Evolutionary conservation across 371 early-diverging fungal species (phyloP).

Genomic region (Mucor lusitanicus): DNA sequence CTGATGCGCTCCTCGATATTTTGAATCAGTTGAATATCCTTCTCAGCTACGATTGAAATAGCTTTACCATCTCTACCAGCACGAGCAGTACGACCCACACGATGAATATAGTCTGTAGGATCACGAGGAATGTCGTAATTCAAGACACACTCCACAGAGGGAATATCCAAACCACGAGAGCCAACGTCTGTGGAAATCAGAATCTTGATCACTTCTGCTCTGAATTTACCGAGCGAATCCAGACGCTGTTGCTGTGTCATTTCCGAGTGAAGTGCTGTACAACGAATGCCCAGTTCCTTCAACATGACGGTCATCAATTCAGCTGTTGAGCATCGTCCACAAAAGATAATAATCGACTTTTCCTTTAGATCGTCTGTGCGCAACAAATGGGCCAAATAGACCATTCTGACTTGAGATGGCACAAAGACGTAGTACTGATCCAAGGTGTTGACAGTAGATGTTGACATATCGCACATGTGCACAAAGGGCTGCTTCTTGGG

Average conservation of each 20-base stretch:
- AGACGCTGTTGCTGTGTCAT: slow-evolving; percentile 94
- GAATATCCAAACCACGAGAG: slow-evolving; percentile 98
- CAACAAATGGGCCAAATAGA: slow-evolving; percentile 84
- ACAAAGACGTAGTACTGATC: slow-evolving; percentile 93
- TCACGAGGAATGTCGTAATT: slow-evolving; percentile 99
- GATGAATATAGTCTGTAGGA: slow-evolving; percentile 97
- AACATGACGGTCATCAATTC: slow-evolving; percentile 85
- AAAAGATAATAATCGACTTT: slow-evolving; percentile 91
- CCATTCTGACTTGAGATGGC: slow-evolving; percentile 91
- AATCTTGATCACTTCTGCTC: slow-evolving; percentile 79
- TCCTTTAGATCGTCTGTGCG: slow-evolving; percentile 68
- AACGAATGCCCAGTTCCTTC: slow-evolving; percentile 83
- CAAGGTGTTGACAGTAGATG: slow-evolving; percentile 84
- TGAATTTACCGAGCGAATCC: slow-evolving; percentile 91
- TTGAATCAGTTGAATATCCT: slow-evolving; percentile 86
- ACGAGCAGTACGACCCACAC: slow-evolving; percentile 99
- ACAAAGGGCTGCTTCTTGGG: slow-evolving; percentile 73
- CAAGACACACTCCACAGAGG: slow-evolving; percentile 91
- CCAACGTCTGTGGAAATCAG: slow-evolving; percentile 98
- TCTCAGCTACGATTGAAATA: slow-evolving; percentile 90
- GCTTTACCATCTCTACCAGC: slow-evolving; percentile 92
- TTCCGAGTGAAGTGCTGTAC: slow-evolving; percentile 90
- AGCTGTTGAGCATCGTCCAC: slow-evolving; percentile 80
- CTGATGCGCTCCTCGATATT: slow-evolving; percentile 85
- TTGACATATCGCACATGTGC: slow-evolving; percentile 74